These are phyloP conservation scores for Colletotrichum nymphaeae DNA, from an alignment of 2,329 filamentous ascomycete species.

Conservation along the genomic window DNA sequence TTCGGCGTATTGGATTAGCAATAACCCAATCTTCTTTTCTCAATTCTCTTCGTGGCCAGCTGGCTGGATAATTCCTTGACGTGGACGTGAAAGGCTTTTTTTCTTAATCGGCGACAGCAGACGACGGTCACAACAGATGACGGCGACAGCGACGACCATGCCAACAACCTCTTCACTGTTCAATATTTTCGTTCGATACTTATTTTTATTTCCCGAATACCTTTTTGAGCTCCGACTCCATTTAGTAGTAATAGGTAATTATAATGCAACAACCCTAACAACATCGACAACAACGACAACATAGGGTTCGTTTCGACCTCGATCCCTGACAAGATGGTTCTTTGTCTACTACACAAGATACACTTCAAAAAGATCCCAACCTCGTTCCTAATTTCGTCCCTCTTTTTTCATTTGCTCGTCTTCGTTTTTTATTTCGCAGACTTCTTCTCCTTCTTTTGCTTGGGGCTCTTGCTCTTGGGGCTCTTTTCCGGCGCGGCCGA, in stretches of 20 bases:
- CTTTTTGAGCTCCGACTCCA: slow-evolving; percentile 30
- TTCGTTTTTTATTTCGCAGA: slow-evolving; percentile 19
- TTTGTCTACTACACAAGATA: slow-evolving; percentile 20
- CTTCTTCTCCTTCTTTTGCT: slow-evolving; percentile 36
- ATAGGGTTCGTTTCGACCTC: not conserved
- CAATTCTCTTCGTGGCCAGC: not conserved
- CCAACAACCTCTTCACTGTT: not conserved
- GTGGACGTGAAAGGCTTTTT: slow-evolving; percentile 1
- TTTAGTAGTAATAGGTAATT: slow-evolving; percentile 32
- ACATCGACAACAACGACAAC: not conserved
- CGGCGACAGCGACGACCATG: not conserved
- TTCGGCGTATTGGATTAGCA: slow-evolving; percentile 27
- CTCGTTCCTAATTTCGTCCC: no score
- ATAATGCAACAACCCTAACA: slow-evolving; percentile 26
- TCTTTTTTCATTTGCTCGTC: no score
- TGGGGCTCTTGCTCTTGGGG: slow-evolving; percentile 32
- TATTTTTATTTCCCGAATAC: slow-evolving; percentile 10
- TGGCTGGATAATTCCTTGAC: not conserved
- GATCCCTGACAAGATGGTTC: slow-evolving; percentile 20
- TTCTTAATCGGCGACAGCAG: not conserved
- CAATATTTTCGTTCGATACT: not conserved
- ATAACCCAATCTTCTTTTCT: slow-evolving; percentile 26
- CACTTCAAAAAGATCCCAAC: not conserved
- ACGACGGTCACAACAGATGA: not conserved
- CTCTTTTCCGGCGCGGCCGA: slow-evolving; percentile 25